phyloP scores from a whole-genome alignment of 2,329 filamentous ascomycete genomes.

The Colletotrichum eleusines region DNA sequence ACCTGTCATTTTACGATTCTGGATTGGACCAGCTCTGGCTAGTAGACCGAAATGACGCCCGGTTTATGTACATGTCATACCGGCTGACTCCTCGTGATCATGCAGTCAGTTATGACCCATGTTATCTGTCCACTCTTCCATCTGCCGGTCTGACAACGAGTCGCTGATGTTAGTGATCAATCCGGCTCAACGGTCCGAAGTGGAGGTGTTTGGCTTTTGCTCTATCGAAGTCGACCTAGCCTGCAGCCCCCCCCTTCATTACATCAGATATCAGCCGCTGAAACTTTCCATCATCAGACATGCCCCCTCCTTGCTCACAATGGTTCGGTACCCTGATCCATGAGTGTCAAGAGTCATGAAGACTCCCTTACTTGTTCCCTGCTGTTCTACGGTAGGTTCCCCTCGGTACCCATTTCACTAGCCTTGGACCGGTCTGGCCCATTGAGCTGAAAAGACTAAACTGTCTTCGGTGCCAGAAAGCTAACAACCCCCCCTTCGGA shows the following conservation, averaged over 20 bases:
- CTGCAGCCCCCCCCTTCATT: neutral
- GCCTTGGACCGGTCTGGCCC: slow-evolving; percentile 24
- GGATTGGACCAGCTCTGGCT: slow-evolving; percentile 10
- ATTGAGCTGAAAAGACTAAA: slow-evolving; percentile 28
- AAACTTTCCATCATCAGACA: slow-evolving; percentile 11
- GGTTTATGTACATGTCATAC: neutral
- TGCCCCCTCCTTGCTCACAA: neutral
- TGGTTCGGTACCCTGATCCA: slow-evolving; percentile 27
- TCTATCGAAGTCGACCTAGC: slow-evolving; percentile 15
- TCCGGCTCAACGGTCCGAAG: neutral
- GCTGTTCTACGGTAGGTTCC: slow-evolving; percentile 32
- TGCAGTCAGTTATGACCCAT: neutral
- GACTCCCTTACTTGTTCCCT: neutral
- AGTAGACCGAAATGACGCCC: slow-evolving; percentile 5
- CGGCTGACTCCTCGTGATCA: slow-evolving; percentile 14
- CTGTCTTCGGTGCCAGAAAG: slow-evolving; percentile 11
- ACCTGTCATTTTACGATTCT: slow-evolving; percentile 22
- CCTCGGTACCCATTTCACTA: slow-evolving; percentile 29
- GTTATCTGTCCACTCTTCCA: neutral
- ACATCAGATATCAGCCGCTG: neutral
- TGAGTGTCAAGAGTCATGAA: slow-evolving; percentile 28
- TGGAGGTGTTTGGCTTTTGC: slow-evolving; percentile 8
- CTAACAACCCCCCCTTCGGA: slow-evolving; percentile 32
- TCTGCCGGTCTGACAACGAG: neutral
- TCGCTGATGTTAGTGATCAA: neutral